Evolutionary conservation across 345 rosid species (phyloP).

Genomic region (Eucalyptus pauciflora): DNA sequence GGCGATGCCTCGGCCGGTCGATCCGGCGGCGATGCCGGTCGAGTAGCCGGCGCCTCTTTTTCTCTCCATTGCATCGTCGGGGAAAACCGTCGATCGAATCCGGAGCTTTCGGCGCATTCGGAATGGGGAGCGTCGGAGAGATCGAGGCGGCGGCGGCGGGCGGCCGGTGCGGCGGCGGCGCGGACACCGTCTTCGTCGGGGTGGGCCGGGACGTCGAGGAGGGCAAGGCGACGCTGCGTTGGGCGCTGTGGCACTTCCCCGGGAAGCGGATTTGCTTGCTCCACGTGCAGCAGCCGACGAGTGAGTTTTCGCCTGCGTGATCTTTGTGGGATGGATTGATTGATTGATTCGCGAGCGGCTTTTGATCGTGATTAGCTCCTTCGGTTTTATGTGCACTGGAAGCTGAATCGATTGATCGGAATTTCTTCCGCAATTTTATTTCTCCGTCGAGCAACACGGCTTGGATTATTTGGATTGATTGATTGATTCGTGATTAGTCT

Average conservation of each 20-base stretch:
- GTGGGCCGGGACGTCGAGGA: conserved; percentile 62
- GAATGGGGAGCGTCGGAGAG: background rate
- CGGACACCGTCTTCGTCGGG: conserved; percentile 66
- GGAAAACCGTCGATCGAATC: background rate
- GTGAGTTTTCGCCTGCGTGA: conserved; percentile 24
- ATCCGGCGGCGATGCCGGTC: background rate
- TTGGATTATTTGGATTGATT: background rate
- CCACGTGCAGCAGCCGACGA: conserved; percentile 55
- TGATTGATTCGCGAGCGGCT: background rate
- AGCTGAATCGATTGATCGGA: background rate
- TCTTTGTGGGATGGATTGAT: background rate
- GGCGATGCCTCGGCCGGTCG: background rate
- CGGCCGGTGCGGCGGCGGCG: conserved; percentile 9
- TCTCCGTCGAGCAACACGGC: background rate
- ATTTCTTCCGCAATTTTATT: background rate
- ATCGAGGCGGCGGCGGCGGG: background rate
- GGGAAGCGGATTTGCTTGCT: conserved; percentile 71
- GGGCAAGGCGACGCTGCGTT: conserved; percentile 39
- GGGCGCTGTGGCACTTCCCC: conserved; percentile 57
- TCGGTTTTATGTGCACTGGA: background rate
- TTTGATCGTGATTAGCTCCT: background rate
- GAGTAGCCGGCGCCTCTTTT: background rate
- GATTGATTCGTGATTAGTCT: background rate
- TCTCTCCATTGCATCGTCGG: background rate
- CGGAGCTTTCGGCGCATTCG: background rate